A percentile compares a stretch with the other conserved stretches of the same genome.
phyloP scores from a whole-genome alignment of 1,284 basidiomycete genomes.

The Kwoniella shivajii region DNA sequence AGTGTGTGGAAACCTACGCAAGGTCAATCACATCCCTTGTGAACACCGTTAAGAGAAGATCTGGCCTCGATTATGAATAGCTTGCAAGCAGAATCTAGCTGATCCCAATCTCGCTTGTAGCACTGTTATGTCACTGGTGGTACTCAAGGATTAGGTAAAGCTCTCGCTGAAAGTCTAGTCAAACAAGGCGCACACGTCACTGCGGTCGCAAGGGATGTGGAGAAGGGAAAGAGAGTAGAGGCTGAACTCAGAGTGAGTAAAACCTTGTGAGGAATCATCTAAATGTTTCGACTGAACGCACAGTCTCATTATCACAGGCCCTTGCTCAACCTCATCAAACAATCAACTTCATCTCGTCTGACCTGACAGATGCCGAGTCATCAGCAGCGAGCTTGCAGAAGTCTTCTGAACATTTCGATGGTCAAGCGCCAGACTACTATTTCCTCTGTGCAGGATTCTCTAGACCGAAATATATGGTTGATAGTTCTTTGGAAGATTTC shows the following conservation, averaged over 20 bases:
- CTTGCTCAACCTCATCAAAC: slow-evolving; percentile 61
- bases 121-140: slow-evolving; percentile 80
- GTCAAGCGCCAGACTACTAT: slow-evolving; percentile 68
- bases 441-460: slow-evolving; percentile 76
- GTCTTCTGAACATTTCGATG: slow-evolving; percentile 62
- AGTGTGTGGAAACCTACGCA: slow-evolving; percentile 10
- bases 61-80: too few species aligned
- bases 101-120: slow-evolving; percentile 48
- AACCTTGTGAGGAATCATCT: neutral
- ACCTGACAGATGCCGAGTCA: slow-evolving; percentile 60
- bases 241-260: slow-evolving; percentile 63
- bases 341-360: slow-evolving; percentile 65
- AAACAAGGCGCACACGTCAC: slow-evolving; percentile 74
- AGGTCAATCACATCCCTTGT: too few species aligned
- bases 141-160: slow-evolving; percentile 74
- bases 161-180: slow-evolving; percentile 70
- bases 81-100: neutral
- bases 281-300: neutral
- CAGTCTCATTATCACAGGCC: slow-evolving; percentile 9
- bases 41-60: too few species aligned
- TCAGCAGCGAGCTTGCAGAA: slow-evolving; percentile 65
- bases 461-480: slow-evolving; percentile 71
- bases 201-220: slow-evolving; percentile 68
- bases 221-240: slow-evolving; percentile 64
- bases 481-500: slow-evolving; percentile 65